Base-by-base conservation (phyloP, 2,329 filamentous ascomycete species). In the Pestalotiopsis sp. region DNA sequence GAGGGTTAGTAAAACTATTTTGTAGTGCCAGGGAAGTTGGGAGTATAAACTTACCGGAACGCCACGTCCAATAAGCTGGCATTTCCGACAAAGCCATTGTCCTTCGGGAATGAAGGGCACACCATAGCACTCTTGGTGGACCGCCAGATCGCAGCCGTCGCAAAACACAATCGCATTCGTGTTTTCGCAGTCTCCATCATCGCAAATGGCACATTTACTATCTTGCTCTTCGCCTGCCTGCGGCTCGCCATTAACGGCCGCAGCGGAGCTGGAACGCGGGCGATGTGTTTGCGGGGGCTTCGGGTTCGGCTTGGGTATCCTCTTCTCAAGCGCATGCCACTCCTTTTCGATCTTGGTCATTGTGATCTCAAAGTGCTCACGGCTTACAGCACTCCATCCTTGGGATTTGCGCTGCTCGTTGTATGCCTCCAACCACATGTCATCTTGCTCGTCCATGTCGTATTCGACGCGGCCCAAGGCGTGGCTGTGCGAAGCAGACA, bases 311-410 rank as follows among this genome's bases (percentile, higher is more conserved):
- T 99, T 99, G 0, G 96, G 96, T 77, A 99, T 98, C 70, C 94
- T 89, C 83, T 97, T 98, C 80, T 99, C 96, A 7, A 99, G 84
- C 5, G 94, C 93, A 79, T 98, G 94, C 94, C 96, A 99, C 79
- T 98, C 95, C 81, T 98, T 98, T 80, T 99, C 96, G 69, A 99
- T 98, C 80, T 98, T 98, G 11, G 96, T 99, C 82, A 99, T 97
- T 17, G 95, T 97, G 71, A 98, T 97, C 79, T 99, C 96, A 76
- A 99, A 98, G 65, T 98, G 90, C 71, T 97, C 95, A 23, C 95
- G 93, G 63, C 95, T 97, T 75, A 99, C 96, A 2, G 90, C 86
- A 73, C 97, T 94, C 25, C 94, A 89, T 61, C 91, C 90, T 73
- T 92, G 89, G 27, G 88, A 86, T 77, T 91, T 93, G 69, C 96